Conservation (phyloP, 2,329 filamentous ascomycete genomes). For the Drechslerella coelobrocha region DNA sequence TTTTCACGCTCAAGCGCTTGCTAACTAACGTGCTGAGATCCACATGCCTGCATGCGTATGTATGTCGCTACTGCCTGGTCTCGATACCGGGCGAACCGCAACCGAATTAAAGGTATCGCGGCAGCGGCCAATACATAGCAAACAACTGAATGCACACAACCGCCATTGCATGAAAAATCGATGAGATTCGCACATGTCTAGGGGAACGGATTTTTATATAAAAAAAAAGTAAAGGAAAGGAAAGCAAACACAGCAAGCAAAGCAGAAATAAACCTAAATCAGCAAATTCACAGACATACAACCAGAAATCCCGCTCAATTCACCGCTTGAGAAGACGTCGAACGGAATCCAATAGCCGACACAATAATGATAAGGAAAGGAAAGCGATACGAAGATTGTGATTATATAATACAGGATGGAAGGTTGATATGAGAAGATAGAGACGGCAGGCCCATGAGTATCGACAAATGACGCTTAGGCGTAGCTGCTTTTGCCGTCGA, state of each 20-base stretch:
- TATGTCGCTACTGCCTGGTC: too few relatives aligned
- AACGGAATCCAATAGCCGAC: not conserved
- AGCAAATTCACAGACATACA: not conserved
- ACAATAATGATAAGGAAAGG: not conserved
- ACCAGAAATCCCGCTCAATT: not conserved
- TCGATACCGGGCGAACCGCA: too few relatives aligned
- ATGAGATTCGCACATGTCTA: not conserved
- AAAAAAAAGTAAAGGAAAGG: slow-evolving; percentile 4
- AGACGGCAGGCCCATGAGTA: too few relatives aligned
- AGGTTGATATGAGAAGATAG: not conserved
- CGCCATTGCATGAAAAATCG: not conserved
- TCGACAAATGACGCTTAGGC: not conserved
- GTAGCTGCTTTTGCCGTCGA: slow-evolving; percentile 2
- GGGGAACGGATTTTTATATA: not conserved
- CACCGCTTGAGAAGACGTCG: slow-evolving; percentile 1
- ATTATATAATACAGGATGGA: slow-evolving; percentile 1
- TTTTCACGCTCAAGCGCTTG: too few relatives aligned
- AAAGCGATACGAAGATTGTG: not conserved
- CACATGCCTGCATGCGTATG: too few relatives aligned
- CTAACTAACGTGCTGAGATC: too few relatives aligned
- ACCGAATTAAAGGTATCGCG: too few relatives aligned
- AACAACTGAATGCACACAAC: too few relatives aligned
- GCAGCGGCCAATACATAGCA: too few relatives aligned
- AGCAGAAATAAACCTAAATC: not conserved
- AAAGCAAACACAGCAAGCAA: not conserved